phyloP scores from a whole-genome alignment of 805 yeast species.

The Nakazawaea sp. region DNA sequence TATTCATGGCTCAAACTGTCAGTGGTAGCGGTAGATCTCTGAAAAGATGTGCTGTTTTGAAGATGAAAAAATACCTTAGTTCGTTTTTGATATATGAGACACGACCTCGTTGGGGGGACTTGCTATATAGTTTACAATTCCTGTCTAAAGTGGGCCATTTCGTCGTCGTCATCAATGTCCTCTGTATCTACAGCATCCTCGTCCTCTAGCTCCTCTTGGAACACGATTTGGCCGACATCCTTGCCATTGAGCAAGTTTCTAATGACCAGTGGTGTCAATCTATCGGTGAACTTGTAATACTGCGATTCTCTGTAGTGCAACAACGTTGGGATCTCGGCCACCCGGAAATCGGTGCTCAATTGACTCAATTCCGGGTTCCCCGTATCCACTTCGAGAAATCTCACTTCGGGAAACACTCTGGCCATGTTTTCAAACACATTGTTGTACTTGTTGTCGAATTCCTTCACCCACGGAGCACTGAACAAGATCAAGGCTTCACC shows the following conservation, averaged over 20 bases:
- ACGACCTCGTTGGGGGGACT: too few relatives aligned
- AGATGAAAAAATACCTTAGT: too few relatives aligned
- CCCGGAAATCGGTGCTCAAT: constrained; percentile 20
- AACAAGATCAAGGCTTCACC: constrained; percentile 25
- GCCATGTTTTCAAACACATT: constrained; percentile 27
- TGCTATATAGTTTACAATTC: too few relatives aligned
- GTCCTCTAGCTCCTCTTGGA: constrained; percentile 20
- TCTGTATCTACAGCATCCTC: constrained; percentile 10
- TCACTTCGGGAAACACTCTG: constrained; percentile 14
- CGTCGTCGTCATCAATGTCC: too few relatives aligned
- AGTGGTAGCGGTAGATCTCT: too few relatives aligned
- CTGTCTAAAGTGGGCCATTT: too few relatives aligned
- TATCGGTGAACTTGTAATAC: constrained; percentile 13
- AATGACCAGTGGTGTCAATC: constrained; percentile 20
- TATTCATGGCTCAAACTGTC: constrained; percentile 22
- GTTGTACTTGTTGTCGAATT: constrained; percentile 23
- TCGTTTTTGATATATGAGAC: too few relatives aligned
- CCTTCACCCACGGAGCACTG: constrained; percentile 28
- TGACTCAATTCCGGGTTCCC: constrained; percentile 19
- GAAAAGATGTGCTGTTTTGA: too few relatives aligned
- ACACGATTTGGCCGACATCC: constrained; percentile 20
- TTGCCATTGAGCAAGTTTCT: constrained; percentile 22
- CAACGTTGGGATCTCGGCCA: constrained; percentile 13
- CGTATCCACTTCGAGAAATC: constrained; percentile 28
- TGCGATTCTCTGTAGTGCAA: neutral